Evolutionary conservation across 1,284 basidiomycete species (phyloP).

Genomic region (Ganoderma sinense): DNA sequence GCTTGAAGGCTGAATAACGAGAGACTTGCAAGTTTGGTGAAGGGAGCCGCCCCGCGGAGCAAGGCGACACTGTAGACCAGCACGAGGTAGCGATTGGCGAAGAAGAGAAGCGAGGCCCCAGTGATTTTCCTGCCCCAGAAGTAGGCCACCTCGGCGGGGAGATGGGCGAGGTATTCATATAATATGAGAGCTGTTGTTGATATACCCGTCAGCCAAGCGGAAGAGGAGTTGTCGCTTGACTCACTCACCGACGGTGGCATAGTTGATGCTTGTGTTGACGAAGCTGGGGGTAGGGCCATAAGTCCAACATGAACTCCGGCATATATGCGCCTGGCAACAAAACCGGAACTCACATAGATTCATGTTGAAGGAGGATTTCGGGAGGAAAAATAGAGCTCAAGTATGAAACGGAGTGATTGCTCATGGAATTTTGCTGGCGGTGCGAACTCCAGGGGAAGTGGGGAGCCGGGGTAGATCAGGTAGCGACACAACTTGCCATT

Average conservation of each 20-base stretch:
- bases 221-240: neutral
- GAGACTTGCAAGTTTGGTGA: neutral
- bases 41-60: neutral
- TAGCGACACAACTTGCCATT: neutral
- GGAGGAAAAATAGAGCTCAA: neutral
- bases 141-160: neutral
- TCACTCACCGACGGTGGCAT: neutral
- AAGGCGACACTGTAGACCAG: neutral
- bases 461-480: neutral
- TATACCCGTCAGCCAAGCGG: neutral
- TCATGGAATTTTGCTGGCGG: neutral
- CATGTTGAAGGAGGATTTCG: neutral
- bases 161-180: neutral
- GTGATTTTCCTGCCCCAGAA: neutral
- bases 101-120: slow-evolving; percentile 1
- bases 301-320: neutral
- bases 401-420: neutral
- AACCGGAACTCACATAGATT: neutral
- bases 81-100: slow-evolving; percentile 2
- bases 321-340: neutral
- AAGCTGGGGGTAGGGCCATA: neutral
- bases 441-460: neutral
- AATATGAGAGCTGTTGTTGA: slow-evolving; percentile 1
- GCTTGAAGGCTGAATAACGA: neutral
- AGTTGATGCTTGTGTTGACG: neutral